These are phyloP conservation scores for Malbranchea cinnamomea DNA, from an alignment of 2,329 filamentous ascomycete species.

Conservation along the genomic window DNA sequence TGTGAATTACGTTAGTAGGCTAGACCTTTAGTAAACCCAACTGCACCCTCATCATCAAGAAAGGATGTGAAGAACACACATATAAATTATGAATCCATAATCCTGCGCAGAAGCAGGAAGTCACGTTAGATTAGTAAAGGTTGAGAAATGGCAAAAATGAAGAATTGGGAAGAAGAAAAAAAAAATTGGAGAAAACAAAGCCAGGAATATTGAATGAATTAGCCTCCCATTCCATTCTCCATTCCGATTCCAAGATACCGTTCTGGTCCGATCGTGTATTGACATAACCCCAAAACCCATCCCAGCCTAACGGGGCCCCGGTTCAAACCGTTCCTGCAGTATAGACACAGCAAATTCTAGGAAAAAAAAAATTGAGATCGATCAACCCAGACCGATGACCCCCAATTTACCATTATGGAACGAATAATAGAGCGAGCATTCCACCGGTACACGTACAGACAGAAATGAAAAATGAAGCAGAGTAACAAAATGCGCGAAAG, in stretches of 20 bases:
- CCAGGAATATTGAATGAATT: neutral
- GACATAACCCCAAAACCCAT: no score
- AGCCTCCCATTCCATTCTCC: neutral
- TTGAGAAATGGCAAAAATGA: neutral
- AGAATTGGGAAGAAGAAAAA: neutral
- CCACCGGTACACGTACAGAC: neutral
- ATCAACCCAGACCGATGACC: constrained; percentile 1
- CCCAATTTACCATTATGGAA: neutral
- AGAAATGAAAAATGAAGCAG: neutral
- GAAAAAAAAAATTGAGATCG: neutral
- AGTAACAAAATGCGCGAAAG: neutral
- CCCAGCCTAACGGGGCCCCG: no score
- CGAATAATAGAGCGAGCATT: neutral
- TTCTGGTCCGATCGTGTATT: no score
- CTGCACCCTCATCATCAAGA: no score
- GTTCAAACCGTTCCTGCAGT: no score
- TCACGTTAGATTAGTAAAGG: neutral
- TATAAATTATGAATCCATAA: neutral
- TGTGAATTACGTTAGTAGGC: no score
- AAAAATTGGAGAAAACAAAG: neutral
- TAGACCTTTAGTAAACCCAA: no score
- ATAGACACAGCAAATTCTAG: neutral
- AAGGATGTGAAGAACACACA: neutral
- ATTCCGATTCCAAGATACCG: no score
- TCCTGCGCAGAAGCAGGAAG: neutral